Evolutionary conservation across 2,329 filamentous ascomycete genomes (phyloP).

Genomic region (Ophiostoma piceae): DNA sequence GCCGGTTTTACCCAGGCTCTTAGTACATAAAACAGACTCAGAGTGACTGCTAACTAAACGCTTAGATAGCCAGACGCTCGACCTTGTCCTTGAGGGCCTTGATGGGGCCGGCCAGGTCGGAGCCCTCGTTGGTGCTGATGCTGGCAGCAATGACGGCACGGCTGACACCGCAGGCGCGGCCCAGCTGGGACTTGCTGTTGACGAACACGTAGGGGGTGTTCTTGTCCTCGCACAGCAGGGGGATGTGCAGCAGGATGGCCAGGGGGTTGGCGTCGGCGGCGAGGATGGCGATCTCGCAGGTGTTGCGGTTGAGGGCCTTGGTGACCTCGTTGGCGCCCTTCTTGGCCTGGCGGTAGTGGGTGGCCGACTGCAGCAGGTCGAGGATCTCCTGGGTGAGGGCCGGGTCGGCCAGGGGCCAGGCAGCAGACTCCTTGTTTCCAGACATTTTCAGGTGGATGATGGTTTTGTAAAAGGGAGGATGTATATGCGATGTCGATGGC

Average conservation of each 20-base stretch:
- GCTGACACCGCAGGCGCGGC: slow-evolving; percentile 83
- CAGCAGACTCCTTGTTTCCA: slow-evolving; percentile 25
- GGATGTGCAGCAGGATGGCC: slow-evolving; percentile 82
- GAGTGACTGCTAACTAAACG: not conserved
- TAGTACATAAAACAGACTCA: not conserved
- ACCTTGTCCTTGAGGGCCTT: slow-evolving; percentile 88
- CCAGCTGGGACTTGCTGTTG: slow-evolving; percentile 36
- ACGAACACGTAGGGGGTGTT: slow-evolving; percentile 39
- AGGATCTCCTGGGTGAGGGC: slow-evolving; percentile 60
- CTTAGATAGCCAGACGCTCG: slow-evolving; percentile 85
- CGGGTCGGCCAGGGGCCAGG: slow-evolving; percentile 31
- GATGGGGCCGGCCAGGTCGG: slow-evolving; percentile 83
- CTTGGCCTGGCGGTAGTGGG: slow-evolving; percentile 70
- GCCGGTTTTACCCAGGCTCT: not conserved
- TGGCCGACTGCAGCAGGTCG: slow-evolving; percentile 69
- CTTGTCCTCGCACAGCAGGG: slow-evolving; percentile 81
- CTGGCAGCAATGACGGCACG: slow-evolving; percentile 79
- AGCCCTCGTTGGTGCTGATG: slow-evolving; percentile 89
- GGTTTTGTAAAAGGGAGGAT: not conserved
- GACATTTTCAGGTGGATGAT: slow-evolving; percentile 22
- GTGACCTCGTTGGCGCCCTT: slow-evolving; percentile 85
- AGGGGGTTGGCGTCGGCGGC: slow-evolving; percentile 84
- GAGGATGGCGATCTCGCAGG: slow-evolving; percentile 81
- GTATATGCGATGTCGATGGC: slow-evolving; percentile 23
- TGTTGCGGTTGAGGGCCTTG: slow-evolving; percentile 87